Conservation (phyloP, 164 flowering plant species). For the Stephania cephalantha region DNA sequence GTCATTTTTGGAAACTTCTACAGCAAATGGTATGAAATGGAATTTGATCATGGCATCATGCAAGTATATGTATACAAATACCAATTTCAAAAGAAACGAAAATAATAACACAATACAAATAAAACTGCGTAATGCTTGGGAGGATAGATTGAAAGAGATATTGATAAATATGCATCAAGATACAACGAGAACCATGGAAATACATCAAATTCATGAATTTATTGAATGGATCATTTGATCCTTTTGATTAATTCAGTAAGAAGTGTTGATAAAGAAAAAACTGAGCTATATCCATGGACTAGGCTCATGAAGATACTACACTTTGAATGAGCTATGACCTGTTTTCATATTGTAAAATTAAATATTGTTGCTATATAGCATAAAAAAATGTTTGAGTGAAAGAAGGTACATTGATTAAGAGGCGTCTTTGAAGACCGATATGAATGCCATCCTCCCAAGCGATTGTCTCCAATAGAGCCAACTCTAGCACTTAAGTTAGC, state of each 20-base stretch:
- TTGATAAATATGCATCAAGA: neutral
- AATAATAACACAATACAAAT: too few relatives aligned
- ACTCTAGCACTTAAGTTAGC: slow-evolving; percentile 95
- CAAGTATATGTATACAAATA: neutral
- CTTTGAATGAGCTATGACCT: neutral
- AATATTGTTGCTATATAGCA: neutral
- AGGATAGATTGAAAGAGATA: neutral
- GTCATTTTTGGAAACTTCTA: too few relatives aligned
- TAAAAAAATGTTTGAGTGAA: slow-evolving; percentile 1
- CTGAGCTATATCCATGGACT: too few relatives aligned
- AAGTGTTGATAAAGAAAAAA: too few relatives aligned
- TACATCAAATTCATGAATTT: too few relatives aligned
- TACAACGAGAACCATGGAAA: neutral
- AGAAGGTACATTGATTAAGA: slow-evolving; percentile 72
- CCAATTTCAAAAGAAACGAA: too few relatives aligned
- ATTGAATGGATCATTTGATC: too few relatives aligned
- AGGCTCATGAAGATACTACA: neutral
- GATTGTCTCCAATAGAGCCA: slow-evolving; percentile 87
- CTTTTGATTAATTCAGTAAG: too few relatives aligned
- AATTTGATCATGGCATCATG: neutral
- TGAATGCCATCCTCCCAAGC: slow-evolving; percentile 96
- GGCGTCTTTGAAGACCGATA: slow-evolving; percentile 91
- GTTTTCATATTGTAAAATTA: neutral
- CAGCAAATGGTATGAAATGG: neutral
- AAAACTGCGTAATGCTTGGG: neutral